Evolutionary conservation across 2,329 filamentous ascomycete genomes (phyloP), one percentile per base, ranked within the genome.

Genomic region (Aaosphaeria pasadenensis): DNA sequence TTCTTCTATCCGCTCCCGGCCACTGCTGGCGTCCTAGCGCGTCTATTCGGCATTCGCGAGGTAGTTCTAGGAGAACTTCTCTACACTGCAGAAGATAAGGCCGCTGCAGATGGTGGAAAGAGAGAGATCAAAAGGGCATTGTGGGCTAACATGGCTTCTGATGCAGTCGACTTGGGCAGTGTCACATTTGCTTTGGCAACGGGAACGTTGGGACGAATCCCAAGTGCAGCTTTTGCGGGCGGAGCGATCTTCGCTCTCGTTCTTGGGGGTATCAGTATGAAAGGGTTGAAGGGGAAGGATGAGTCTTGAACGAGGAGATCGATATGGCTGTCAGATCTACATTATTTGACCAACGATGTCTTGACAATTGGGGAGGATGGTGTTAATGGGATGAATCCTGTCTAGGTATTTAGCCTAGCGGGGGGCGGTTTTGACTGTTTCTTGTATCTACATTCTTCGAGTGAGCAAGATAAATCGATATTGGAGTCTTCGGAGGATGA

Each of bases 41-140:
- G 61, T 41, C 50, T 65, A 31, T 53, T 63, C 13, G 63, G 58
- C 36, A 51, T 47, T 3, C 60, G 62, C 24, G 62, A 64, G 6
- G 11, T 51, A 4, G 50, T 56, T n/a, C 33, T 64, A 9, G 62
- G 60, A 5, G 61, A 54, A 43, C 51, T 63, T 7, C 51, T 65
- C 11, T 43, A 52, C 29, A 60, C 58, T 2, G 57, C 58, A 9
- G 54, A 60, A 41, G 52, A 60, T 44, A 56, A 58, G 45, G 49
- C 43, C 5, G 43, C 31, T 17, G 29, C 42, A 3, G 47, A 56
- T 42, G 51, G 51, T n/a, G 52, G 56, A 39, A 54, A 45, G 28
- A 57, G 53, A 29, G 63, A 63, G 39, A 53, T 63, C 38, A 60
- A 49, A 42, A 54, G 57, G 39, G 56, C 56, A 1, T 48, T 67